Percentiles rank a stretch among this genome's conserved stretches.
These are phyloP conservation scores for Salix viminalis DNA, from an alignment of 345 rosid genomes.

Conservation along the genomic window DNA sequence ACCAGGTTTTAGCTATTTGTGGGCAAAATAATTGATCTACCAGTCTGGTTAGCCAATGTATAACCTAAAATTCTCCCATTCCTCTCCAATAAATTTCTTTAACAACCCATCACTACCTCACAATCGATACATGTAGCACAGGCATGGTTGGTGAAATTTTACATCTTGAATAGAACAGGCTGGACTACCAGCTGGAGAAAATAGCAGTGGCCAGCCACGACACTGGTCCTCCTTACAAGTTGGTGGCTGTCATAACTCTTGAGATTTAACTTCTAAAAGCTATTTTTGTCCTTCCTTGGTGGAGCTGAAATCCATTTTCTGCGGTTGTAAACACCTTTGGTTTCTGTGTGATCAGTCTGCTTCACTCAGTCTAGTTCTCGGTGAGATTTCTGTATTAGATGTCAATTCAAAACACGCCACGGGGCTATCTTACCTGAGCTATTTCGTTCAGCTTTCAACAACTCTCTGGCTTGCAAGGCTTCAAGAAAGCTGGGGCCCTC, in stretches of 20 bases:
- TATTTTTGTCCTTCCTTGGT: neutral
- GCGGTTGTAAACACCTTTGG: no score
- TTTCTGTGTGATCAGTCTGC: no score
- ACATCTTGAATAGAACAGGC: neutral
- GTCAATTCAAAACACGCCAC: no score
- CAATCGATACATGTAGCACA: neutral
- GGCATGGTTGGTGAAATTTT: conserved; percentile 3
- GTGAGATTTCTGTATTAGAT: no score
- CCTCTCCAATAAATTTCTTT: neutral
- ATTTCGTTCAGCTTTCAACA: no score
- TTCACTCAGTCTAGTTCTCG: no score
- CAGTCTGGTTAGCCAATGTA: neutral
- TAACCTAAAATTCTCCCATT: no score
- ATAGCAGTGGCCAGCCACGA: neutral
- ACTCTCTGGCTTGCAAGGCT: no score
- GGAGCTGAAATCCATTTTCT: no score
- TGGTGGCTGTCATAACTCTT: conserved; percentile 8
- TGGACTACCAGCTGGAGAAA: neutral
- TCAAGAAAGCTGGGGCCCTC: neutral
- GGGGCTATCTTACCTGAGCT: no score
- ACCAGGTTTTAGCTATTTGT: neutral
- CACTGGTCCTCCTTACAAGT: neutral
- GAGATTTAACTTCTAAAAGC: conserved; percentile 14
- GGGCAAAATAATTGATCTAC: neutral
- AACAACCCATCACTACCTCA: neutral